Base-by-base conservation (phyloP, 1,139 yeast species). In the Candida neerlandica region DNA sequence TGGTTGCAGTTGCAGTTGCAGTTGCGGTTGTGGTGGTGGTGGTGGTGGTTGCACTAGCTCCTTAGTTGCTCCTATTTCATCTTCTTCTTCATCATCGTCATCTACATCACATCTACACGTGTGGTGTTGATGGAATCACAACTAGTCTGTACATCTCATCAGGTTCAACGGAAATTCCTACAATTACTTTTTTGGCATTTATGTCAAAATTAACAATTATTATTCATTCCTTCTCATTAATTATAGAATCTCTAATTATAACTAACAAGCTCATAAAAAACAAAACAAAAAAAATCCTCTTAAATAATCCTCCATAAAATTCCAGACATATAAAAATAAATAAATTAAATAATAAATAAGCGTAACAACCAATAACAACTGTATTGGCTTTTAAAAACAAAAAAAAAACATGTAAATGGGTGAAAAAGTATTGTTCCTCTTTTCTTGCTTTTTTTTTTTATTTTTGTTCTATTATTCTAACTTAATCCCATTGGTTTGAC, bases 401-500 rank as follows among this genome's bases (percentile, higher is more conserved):
- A 23, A n/a, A 14, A 3, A 33, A 33, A 43, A 33, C 11, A 11
- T 14, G 21, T 33, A 15, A n/a, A 33, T 18, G 6, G 34, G 23
- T 19, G 14, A 33, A 33, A 15, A 33, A 15, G 26, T 27, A 35
- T 35, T 12, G 11, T 21, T 5, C 10, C 15, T 6, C 15, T 12
- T 23, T 26, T 21, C 6, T 21, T 21, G 6, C 6, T 23, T 23
- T 23, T 23, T 23, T 23, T 23, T 23, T 23, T 6, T 23, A 7
- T 23, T 23, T 23, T 23, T 23, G 27, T 23, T 23, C 27, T 23
- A 6, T 27, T 16, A 23, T n/a, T 33, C 19, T 15, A 43, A n/a
- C 21, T 35, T 34, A 27, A 43, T 43, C 12, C 45, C 45, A 43
- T 43, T 43, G 27, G 30, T 16, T 6, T 43, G 41, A 35, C 45